Base-by-base conservation (phyloP, 75 land plant species). In the Selaginella tamariscina region DNA sequence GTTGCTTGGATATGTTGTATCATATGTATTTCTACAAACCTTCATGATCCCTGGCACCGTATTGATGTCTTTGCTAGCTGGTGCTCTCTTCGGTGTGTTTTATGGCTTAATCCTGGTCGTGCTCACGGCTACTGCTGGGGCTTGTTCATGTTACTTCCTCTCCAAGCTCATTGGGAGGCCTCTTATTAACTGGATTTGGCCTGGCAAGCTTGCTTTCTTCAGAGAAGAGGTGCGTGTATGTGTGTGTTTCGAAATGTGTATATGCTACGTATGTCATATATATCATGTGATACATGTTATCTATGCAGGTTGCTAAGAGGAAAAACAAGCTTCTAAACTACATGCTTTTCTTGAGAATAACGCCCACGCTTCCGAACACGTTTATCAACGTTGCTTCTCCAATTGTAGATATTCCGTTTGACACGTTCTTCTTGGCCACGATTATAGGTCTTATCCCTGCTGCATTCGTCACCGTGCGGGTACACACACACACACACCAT, bases 11-110 rank as follows among this genome's bases (percentile, higher is more conserved):
- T 92, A 86, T 67, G 86, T 86, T 67, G 60, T 82, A 32, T 77
- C 79, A 32, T 92, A 92, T 76, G 84, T 92, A 20, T 92, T 92
- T 68, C 88, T 92, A 88, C 95, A 87, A 55, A 85, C 95, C 31
- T 89, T 87, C 71, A 84, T 87, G 95, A 89, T 89, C 33, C 95
- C 95, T 21, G 95, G 95, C 1, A 89, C 95, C 20, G 82, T 89
- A 31, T 88, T 89, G 68, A 81, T 89, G 85, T 89, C 95, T 24
- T 73, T 89, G 63, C 81, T 89, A 21, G 85, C 95, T 66, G 95
- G 95, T 55, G 78, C 91, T 55, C 84, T 89, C 30, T 89, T 89
- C 82, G 95, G 95, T 24, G 82, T 79, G 39, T 49, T 76, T 56
- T 82, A 71, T 73, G 95, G 95, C 32, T 67, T 87, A 30, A 30